Evolutionary conservation across 768 basidiomycete species (phyloP).

Genomic region (Galerina sulciceps): DNA sequence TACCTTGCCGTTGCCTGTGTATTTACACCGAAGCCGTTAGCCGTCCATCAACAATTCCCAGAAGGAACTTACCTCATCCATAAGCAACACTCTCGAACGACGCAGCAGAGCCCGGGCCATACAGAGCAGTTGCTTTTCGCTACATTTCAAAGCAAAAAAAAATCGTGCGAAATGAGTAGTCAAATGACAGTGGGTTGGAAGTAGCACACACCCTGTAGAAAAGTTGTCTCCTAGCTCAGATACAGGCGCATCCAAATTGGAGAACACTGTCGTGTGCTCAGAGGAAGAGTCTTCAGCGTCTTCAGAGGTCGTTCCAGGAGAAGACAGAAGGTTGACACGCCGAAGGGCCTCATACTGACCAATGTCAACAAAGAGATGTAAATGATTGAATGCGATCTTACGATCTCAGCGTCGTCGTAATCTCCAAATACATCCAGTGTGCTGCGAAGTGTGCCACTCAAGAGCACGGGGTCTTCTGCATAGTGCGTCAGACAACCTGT

Average conservation of each 20-base stretch:
- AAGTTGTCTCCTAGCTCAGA: constrained; percentile 82
- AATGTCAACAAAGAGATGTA: neutral
- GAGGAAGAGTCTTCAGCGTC: neutral
- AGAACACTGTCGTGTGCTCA: constrained; percentile 4
- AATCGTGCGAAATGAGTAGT: neutral
- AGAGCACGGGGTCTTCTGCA: constrained; percentile 86
- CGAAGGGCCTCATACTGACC: constrained; percentile 13
- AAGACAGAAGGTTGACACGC: constrained; percentile 8
- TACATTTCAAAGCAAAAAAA: neutral
- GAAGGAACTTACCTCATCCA: constrained; percentile 66
- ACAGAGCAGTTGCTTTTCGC: constrained; percentile 80
- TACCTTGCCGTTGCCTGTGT: constrained; percentile 23
- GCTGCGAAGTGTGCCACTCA: constrained; percentile 81
- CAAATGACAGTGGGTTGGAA: no score
- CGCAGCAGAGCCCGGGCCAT: constrained; percentile 86
- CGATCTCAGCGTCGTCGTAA: constrained; percentile 83
- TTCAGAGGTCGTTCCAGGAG: neutral
- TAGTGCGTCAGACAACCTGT: neutral
- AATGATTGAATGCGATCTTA: constrained; percentile 32
- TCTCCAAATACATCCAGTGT: constrained; percentile 88
- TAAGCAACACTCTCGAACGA: constrained; percentile 73
- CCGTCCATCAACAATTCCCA: neutral
- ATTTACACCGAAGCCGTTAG: neutral
- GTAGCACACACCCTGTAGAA: constrained; percentile 49
- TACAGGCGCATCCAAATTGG: constrained; percentile 55